phyloP scores from a whole-genome alignment of 2,329 filamentous ascomycete genomes.

The Fusarium compactum region DNA sequence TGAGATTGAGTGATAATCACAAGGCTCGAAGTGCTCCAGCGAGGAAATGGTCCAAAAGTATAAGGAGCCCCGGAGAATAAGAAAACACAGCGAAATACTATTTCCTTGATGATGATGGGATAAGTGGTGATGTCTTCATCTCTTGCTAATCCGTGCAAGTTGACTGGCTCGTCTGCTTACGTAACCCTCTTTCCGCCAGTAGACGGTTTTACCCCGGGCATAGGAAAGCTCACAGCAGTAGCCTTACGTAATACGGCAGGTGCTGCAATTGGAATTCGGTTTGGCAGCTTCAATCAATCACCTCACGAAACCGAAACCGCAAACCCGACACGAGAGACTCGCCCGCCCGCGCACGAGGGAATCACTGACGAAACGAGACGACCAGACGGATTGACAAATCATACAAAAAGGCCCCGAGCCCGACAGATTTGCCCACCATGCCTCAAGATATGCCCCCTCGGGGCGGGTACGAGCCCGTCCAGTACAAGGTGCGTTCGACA shows the following conservation, averaged over 20 bases:
- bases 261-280: slow-evolving; percentile 28
- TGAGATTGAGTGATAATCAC: not conserved
- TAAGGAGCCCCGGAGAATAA: not conserved
- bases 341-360: slow-evolving; percentile 32
- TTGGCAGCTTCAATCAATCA: slow-evolving; percentile 46
- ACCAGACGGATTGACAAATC: not conserved
- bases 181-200: not conserved
- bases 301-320: slow-evolving; percentile 40
- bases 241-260: slow-evolving; percentile 45
- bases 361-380: slow-evolving; percentile 16
- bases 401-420: slow-evolving; percentile 5
- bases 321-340: slow-evolving; percentile 15
- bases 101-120: not conserved
- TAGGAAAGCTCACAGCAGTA: not conserved
- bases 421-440: slow-evolving; percentile 69
- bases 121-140: slow-evolving; percentile 33
- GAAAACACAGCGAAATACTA: not conserved
- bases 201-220: slow-evolving; percentile 15
- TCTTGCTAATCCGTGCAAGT: slow-evolving; percentile 35
- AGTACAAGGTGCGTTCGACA: slow-evolving; percentile 83
- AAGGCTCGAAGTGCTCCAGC: not conserved
- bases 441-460: slow-evolving; percentile 96
- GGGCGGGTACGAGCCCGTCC: slow-evolving; percentile 95
- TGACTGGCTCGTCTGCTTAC: slow-evolving; percentile 30
- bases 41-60: not conserved